Evolutionary conservation across 768 basidiomycete genomes (phyloP), one percentile per base, ranked within the genome.

Genomic region (Daedalea quercina): DNA sequence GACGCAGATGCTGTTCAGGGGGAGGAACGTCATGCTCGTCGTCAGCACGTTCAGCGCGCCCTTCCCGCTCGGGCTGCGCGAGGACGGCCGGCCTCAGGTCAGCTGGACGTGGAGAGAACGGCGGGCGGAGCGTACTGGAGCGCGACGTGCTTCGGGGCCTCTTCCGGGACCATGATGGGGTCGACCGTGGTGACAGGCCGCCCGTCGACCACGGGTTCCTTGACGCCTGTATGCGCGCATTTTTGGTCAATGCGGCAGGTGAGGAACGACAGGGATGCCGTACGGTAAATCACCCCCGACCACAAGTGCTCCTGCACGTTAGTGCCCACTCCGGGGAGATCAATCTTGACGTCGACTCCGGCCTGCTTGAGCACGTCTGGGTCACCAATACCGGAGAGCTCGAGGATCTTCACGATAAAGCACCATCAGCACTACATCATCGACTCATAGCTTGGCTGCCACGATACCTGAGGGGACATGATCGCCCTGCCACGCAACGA

Each of bases 301-400:
- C 51, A 52, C n/a, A 57, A 13, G 34, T 60, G 61, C 11, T 63
- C 61, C 37, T 63, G 61, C 1, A 58, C 48, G 56, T 88, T 79
- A 61, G 85, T 83, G 11, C 90, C 89, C 0, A 94, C 89, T 17
- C 84, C 84, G 1, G 87, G 85, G 13, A 90, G 76, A 50, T 87
- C 80, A 13, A 86, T 73, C 24, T 80, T 47, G 53, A 73, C 70
- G 7, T 67, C 58, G 28, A 91, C 76, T 11, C 71, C 72, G 49
- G 77, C 67, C 31, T 67, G 68, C 37, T 75, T 60, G 37, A 90
- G 68, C 37, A 84, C 57, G 0, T 67, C 62, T 2, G 63, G 58
- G 0, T 76, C 72, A 2, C 90, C 90, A 50, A 94, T 84, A 6
- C 90, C 87, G 0, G 84, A 85, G 2, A 58, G 51, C 41, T 63